A percentile compares a stretch with the other conserved stretches of the same genome.
Conservation (phyloP, 139 green algal species). For the Ettlia oleoabundans region DNA sequence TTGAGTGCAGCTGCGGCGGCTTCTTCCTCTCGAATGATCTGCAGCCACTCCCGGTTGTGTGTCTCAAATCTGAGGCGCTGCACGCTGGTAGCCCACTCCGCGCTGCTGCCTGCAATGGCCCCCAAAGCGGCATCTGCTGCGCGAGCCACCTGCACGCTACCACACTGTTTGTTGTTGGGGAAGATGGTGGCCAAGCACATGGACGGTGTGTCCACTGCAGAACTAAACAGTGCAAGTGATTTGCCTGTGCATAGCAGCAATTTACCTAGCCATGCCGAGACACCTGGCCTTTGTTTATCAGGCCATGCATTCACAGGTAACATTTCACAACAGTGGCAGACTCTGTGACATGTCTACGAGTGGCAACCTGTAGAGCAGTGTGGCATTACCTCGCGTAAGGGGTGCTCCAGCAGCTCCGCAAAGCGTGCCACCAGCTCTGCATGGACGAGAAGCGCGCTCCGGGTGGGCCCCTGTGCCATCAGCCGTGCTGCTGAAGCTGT, state of each 20-base stretch:
- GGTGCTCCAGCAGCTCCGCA: conserved; percentile 81
- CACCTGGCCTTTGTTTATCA: too few species aligned
- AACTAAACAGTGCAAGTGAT: too few species aligned
- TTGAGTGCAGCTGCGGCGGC: neutral
- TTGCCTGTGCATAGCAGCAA: too few species aligned
- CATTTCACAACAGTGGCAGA: too few species aligned
- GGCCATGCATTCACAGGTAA: too few species aligned
- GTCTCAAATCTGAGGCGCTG: conserved; percentile 84
- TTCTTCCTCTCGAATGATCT: conserved; percentile 51
- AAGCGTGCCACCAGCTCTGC: conserved; percentile 76
- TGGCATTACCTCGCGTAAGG: conserved; percentile 25
- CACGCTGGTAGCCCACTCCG: conserved; percentile 74
- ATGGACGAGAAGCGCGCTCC: conserved; percentile 55
- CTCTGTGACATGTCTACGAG: too few species aligned
- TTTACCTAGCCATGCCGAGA: too few species aligned
- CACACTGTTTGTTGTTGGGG: too few species aligned
- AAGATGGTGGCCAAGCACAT: too few species aligned
- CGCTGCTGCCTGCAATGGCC: conserved; percentile 44
- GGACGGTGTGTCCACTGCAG: too few species aligned
- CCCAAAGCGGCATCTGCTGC: conserved; percentile 54
- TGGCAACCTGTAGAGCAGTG: too few species aligned
- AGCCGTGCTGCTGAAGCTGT: conserved; percentile 71
- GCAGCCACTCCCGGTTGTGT: conserved; percentile 86
- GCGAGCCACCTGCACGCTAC: too few species aligned
- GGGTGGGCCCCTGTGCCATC: conserved; percentile 63